A percentile compares a stretch with the other conserved stretches of the same genome.
These are phyloP conservation scores for Kluyveromyces nonfermentans DNA, from an alignment of 805 yeast species.

Conservation along the genomic window DNA sequence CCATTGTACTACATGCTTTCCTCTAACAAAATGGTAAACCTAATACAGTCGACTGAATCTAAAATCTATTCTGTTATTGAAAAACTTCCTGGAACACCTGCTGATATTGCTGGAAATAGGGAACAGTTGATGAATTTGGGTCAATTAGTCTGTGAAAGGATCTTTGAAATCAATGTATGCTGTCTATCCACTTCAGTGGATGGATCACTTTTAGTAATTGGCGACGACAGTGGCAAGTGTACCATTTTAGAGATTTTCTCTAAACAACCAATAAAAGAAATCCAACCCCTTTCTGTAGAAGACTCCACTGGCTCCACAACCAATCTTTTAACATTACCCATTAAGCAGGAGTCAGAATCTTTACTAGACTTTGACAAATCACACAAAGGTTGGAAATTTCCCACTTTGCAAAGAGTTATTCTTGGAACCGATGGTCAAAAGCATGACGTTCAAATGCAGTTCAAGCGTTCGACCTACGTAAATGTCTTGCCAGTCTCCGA, in stretches of 20 bases:
- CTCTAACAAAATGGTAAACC: slow-evolving; percentile 35
- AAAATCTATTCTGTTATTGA: slow-evolving; percentile 42
- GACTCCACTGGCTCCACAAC: slow-evolving; percentile 20
- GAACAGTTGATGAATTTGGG: slow-evolving; percentile 18
- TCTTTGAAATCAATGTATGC: slow-evolving; percentile 34
- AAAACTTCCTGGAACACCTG: slow-evolving; percentile 24
- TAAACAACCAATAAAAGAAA: slow-evolving; percentile 54
- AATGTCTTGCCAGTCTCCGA: slow-evolving; percentile 20
- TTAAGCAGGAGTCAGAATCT: slow-evolving; percentile 4
- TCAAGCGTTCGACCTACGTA: slow-evolving; percentile 18
- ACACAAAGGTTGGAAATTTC: slow-evolving; percentile 33
- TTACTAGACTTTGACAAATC: slow-evolving; percentile 1
- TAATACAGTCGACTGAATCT: slow-evolving; percentile 30
- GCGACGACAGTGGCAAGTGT: slow-evolving; percentile 64
- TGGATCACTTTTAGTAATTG: slow-evolving; percentile 63
- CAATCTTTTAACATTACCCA: slow-evolving; percentile 13
- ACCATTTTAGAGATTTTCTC: slow-evolving; percentile 60
- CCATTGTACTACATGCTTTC: slow-evolving; percentile 24
- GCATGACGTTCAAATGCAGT: slow-evolving; percentile 35
- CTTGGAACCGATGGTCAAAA: slow-evolving; percentile 34
- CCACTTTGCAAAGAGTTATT: slow-evolving; percentile 54
- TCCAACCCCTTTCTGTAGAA: slow-evolving; percentile 28
- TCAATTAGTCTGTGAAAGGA: slow-evolving; percentile 19
- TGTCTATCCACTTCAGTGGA: slow-evolving; percentile 57
- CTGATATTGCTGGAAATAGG: slow-evolving; percentile 5